Base-by-base conservation (phyloP, 2,329 filamentous ascomycete species). In the Leptographium wingfieldii region DNA sequence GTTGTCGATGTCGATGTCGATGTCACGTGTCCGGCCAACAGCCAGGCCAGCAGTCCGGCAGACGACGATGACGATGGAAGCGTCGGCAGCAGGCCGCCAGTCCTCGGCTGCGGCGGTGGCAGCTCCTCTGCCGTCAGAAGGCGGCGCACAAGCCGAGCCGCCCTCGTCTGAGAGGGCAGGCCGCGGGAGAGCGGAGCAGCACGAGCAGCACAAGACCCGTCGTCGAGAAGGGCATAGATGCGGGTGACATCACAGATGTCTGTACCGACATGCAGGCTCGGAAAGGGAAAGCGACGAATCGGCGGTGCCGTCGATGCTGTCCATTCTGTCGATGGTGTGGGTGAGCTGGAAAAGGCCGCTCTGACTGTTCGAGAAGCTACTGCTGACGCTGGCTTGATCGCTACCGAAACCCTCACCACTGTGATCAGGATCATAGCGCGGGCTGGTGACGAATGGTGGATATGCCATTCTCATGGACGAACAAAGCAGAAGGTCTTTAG, bases 211-310 rank as follows among this genome's bases (percentile, higher is more conserved):
- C 31, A 31, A 31, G 31, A 7, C 4, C 31, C 31, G 22, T 22
- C 9, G 54, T 11, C 46, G 25, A 92, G 71, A 57, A 91, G 75
- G 25, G 71, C 70, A 62, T 76, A 73, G 61, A 95, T 83, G 59
- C 90, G 84, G 0, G 78, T 72, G 60, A 90, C 80, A 60, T 79
- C 78, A 71, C 88, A 90, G 60, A 95, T 86, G 69, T 95, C 91
- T 55, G 83, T 92, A 61, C 91, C 91, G 58, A 95, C 75, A 56
- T 79, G 78, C 16, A 92, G 68, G 2, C 56, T 57, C 1, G 83
- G 76, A n/a, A 83, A 76, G 1, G 86, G 85, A 66, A 92, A 90
- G 3, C 69, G 69, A 49, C 62, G 56, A 19, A 49, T 12, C 46
- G 58, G n/a, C 7, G 49, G 25, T 7, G 35, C n/a, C 12, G 54